phyloP scores from a whole-genome alignment of 2,329 filamentous ascomycete species.

The Alternaria sp. region DNA sequence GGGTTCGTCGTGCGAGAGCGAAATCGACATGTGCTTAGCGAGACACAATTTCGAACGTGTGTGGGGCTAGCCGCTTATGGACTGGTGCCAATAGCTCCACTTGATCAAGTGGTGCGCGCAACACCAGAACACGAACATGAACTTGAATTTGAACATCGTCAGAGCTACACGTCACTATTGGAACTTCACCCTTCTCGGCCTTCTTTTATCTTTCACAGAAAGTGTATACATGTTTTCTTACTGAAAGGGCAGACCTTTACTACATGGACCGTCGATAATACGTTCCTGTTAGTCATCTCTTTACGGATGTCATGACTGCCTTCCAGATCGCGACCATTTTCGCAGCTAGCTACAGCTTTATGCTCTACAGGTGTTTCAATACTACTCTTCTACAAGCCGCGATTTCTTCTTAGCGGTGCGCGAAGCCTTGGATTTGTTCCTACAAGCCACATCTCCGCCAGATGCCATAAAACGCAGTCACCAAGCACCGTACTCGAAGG shows the following conservation, averaged over 20 bases:
- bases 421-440: neutral
- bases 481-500: neutral
- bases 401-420: neutral
- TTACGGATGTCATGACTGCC: neutral
- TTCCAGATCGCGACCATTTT: neutral
- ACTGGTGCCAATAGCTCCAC: conserved; percentile 9
- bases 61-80: conserved; percentile 16
- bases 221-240: neutral
- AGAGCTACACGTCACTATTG: neutral
- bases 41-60: conserved; percentile 20
- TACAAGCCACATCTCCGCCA: neutral
- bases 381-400: neutral
- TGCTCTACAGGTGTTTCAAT: neutral
- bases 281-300: neutral
- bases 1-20: conserved; percentile 22
- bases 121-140: conserved; percentile 4
- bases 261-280: neutral
- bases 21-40: conserved; percentile 14
- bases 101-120: neutral
- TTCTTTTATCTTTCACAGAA: neutral
- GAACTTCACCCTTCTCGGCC: neutral
- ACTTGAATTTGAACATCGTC: neutral
- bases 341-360: neutral
- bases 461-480: neutral
- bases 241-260: neutral